Evolutionary conservation across 108 stramenopile species (phyloP).

Genomic region (Seminavis robusta): DNA sequence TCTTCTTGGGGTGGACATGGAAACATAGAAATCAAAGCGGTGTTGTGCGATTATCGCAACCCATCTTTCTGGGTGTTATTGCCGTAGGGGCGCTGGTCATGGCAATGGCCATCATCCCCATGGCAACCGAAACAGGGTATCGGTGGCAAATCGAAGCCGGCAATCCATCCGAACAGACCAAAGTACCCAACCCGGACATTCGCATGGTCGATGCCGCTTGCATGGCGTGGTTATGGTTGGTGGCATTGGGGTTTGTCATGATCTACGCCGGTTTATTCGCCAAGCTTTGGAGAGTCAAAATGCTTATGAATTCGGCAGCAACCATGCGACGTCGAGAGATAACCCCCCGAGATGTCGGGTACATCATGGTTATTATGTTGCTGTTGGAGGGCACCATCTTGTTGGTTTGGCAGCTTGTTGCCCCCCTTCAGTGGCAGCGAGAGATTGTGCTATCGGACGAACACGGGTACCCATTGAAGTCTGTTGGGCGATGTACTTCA

Average conservation of each 20-base stretch:
- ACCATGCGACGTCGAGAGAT: conserved; percentile 18
- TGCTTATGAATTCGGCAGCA: conserved; percentile 17
- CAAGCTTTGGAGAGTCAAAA: conserved; percentile 28
- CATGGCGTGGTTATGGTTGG: conserved; percentile 36
- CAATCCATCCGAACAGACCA: too few species aligned
- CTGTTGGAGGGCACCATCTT: conserved; percentile 17
- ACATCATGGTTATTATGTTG: conserved; percentile 22
- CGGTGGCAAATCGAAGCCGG: conserved; percentile 6
- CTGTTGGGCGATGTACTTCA: conserved; percentile 17
- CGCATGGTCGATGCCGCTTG: conserved; percentile 20
- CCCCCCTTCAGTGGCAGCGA: conserved; percentile 23
- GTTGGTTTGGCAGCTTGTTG: conserved; percentile 21
- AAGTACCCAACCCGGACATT: conserved; percentile 8
- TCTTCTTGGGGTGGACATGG: conserved; percentile 16
- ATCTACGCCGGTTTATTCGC: conserved; percentile 16
- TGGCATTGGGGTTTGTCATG: conserved; percentile 26
- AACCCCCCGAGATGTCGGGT: conserved; percentile 11
- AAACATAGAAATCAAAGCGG: conserved; percentile 3
- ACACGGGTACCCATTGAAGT: conserved; percentile 15
- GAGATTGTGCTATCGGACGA: conserved; percentile 8
- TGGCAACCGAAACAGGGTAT: conserved; percentile 21
- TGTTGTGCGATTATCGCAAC: conserved; percentile 27
- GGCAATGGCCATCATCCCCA: conserved; percentile 8
- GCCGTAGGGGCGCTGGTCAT: conserved; percentile 9
- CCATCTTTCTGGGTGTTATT: conserved; percentile 21